A percentile compares a stretch with the other conserved stretches of the same genome.
phyloP scores from a whole-genome alignment of 2,329 filamentous ascomycete species.

The Fusarium protoensiforme region DNA sequence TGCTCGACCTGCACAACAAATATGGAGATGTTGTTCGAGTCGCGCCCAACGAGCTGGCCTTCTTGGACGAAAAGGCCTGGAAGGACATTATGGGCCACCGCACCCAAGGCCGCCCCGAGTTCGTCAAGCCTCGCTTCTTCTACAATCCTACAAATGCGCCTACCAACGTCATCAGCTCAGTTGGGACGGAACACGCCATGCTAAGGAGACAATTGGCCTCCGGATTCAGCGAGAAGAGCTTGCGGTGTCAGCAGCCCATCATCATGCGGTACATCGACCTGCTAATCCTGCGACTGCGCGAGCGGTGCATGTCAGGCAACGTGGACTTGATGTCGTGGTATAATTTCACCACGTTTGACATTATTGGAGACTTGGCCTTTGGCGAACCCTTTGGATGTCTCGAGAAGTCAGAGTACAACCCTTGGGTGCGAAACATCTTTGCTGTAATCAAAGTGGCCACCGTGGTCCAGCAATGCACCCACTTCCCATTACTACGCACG shows the following conservation, averaged over 20 bases:
- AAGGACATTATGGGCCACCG: background rate
- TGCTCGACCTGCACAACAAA: background rate
- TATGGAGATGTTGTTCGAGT: background rate
- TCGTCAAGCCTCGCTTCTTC: background rate
- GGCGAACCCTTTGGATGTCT: constrained; percentile 40
- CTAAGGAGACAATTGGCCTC: background rate
- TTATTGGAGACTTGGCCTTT: constrained; percentile 37
- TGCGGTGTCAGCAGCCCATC: background rate
- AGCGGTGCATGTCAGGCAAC: background rate
- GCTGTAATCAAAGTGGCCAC: background rate
- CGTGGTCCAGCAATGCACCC: background rate
- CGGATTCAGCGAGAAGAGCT: background rate
- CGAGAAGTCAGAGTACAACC: constrained; percentile 32
- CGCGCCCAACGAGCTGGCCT: background rate
- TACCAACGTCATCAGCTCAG: background rate
- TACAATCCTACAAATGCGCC: background rate
- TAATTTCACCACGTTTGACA: constrained; percentile 43
- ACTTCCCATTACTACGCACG: background rate
- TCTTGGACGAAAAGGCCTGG: background rate
- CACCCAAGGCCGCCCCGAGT: background rate
- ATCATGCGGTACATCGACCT: constrained; percentile 5
- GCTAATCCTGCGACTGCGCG: background rate
- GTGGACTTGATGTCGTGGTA: constrained; percentile 42
- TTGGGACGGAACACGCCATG: background rate
- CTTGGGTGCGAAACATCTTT: constrained; percentile 38